These are phyloP conservation scores for Angophora floribunda DNA, from an alignment of 345 rosid genomes.

Conservation along the genomic window DNA sequence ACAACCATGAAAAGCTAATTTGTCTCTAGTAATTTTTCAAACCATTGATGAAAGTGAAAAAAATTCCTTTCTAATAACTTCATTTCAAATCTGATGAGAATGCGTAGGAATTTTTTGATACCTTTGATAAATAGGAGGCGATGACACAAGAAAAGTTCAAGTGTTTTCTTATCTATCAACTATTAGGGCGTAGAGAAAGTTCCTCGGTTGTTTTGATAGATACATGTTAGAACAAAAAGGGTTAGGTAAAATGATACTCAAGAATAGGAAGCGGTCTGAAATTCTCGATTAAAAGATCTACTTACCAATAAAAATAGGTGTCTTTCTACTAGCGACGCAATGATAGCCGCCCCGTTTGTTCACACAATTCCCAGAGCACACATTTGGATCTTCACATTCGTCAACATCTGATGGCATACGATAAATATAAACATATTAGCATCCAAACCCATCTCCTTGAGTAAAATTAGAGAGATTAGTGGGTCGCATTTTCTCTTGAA, in stretches of 20 bases:
- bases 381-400: not conserved
- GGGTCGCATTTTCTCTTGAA: not conserved
- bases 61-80: no score
- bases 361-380: not conserved
- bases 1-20: not conserved
- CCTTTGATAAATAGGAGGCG: no score
- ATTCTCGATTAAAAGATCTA: not conserved
- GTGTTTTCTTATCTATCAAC: not conserved
- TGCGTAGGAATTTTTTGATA: not conserved
- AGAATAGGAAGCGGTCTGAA: not conserved
- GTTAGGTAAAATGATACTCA: not conserved
- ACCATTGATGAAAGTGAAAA: no score
- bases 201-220: not conserved
- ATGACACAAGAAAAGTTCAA: no score
- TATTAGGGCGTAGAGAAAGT: not conserved
- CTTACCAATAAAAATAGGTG: not conserved
- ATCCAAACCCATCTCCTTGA: not conserved
- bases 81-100: not conserved
- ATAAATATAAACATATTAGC: not conserved
- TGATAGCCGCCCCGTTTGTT: fast-evolving
- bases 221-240: not conserved
- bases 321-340: not conserved
- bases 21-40: no score
- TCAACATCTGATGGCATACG: not conserved
- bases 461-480: not conserved